Evolutionary conservation across 1,284 basidiomycete species (phyloP).

Genomic region (Lignosus rhinocerotis): DNA sequence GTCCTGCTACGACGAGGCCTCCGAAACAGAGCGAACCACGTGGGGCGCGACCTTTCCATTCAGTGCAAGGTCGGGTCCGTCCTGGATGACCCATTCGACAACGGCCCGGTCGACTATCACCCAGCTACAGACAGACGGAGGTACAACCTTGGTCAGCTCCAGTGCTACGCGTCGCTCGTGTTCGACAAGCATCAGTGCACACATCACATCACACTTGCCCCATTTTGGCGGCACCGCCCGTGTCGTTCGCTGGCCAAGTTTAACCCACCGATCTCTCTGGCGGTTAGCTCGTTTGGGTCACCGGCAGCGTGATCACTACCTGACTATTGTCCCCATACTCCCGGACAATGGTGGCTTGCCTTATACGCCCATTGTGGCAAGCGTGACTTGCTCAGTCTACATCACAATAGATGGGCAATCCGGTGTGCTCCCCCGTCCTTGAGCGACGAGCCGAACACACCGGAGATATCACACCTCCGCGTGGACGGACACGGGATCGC

Average conservation of each 20-base stretch:
- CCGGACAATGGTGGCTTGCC: not conserved
- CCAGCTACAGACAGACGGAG: no score
- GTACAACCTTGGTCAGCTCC: conserved; percentile 1
- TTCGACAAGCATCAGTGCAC: conserved; percentile 8
- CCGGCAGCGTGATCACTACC: conserved; percentile 3
- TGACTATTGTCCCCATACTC: not conserved
- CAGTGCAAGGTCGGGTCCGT: no score
- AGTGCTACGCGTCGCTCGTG: not conserved
- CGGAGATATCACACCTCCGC: conserved; percentile 28
- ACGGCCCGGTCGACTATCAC: not conserved
- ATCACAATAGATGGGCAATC: no score
- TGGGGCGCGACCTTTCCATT: no score
- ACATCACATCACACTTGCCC: not conserved
- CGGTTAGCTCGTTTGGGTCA: not conserved
- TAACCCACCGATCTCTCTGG: conserved; percentile 6
- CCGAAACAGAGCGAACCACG: no score
- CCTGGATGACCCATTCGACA: not conserved
- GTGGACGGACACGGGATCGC: conserved; percentile 15
- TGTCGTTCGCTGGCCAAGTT: conserved; percentile 5
- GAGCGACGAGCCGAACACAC: conserved; percentile 9
- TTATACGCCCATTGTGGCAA: no score
- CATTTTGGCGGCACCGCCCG: conserved; percentile 6
- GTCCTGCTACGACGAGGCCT: no score
- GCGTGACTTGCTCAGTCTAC: no score
- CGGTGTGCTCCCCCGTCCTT: conserved; percentile 33